Percentiles rank a stretch among this genome's conserved stretches.
These are phyloP conservation scores for Pseudogymnoascus sp. DNA, from an alignment of 2,329 filamentous ascomycete species.

Conservation along the genomic window DNA sequence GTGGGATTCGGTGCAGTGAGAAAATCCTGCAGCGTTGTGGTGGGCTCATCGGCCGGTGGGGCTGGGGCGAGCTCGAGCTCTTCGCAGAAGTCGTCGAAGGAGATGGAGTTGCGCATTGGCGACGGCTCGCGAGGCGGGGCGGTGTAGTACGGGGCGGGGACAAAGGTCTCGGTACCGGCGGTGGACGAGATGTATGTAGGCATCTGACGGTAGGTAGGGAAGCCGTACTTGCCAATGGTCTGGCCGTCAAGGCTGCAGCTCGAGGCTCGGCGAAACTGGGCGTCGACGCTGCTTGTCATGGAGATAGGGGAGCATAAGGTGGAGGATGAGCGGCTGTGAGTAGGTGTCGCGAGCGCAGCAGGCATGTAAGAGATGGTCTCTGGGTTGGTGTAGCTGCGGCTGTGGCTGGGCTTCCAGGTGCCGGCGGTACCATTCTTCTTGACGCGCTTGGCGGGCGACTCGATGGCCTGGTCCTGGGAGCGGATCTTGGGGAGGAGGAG, in stretches of 20 bases:
- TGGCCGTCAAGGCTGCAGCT: constrained; percentile 59
- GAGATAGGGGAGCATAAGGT: constrained; percentile 26
- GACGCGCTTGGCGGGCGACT: constrained; percentile 49
- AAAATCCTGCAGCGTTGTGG: constrained; percentile 68
- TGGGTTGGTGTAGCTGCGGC: constrained; percentile 53
- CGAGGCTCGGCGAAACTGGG: constrained; percentile 51
- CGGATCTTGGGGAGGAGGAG: constrained; percentile 79
- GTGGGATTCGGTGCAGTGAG: constrained; percentile 74
- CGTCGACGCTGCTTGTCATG: constrained; percentile 26
- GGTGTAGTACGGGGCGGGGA: constrained; percentile 32
- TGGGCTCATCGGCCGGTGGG: constrained; percentile 30
- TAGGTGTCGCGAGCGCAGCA: constrained; percentile 18
- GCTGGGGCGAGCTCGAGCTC: constrained; percentile 21
- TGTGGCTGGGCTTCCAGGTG: constrained; percentile 39
- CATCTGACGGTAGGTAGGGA: constrained; percentile 75
- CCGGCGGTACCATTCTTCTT: constrained; percentile 43
- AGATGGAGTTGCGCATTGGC: constrained; percentile 29
- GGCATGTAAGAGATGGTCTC: constrained; percentile 39
- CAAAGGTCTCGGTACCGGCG: constrained; percentile 35
- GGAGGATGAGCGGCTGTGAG: constrained; percentile 23
- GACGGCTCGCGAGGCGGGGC: constrained; percentile 35
- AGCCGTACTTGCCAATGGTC: constrained; percentile 62
- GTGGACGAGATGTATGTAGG: constrained; percentile 41
- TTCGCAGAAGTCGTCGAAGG: constrained; percentile 26
- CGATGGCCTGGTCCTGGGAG: constrained; percentile 70